Conservation (phyloP, 2,329 filamentous ascomycete genomes). For the Fusarium ramigenum region DNA sequence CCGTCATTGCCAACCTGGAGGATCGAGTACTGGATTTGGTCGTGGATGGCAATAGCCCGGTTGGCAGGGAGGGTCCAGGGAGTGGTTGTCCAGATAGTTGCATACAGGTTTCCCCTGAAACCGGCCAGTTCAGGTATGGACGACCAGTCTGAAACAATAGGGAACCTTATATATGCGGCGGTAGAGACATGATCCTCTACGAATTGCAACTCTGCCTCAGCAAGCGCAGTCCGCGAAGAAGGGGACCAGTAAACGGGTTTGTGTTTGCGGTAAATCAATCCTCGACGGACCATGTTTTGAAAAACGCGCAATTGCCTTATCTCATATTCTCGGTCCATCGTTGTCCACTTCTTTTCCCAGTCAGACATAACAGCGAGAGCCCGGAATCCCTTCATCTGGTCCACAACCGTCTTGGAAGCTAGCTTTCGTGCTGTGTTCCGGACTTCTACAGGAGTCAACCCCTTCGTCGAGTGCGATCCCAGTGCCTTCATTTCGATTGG, state of each 20-base stretch:
- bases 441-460: slow-evolving; percentile 65
- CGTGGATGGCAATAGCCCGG: slow-evolving; percentile 83
- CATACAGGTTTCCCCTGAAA: slow-evolving; percentile 66
- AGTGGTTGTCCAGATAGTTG: slow-evolving; percentile 98
- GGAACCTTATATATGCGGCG: slow-evolving; percentile 84
- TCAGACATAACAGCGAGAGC: slow-evolving; percentile 83
- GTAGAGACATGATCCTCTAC: slow-evolving; percentile 76
- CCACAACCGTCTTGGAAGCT: slow-evolving; percentile 72
- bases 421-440: slow-evolving; percentile 71
- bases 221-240: slow-evolving; percentile 79
- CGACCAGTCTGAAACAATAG: slow-evolving; percentile 60
- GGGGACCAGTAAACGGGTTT: slow-evolving; percentile 91
- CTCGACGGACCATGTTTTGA: slow-evolving; percentile 75
- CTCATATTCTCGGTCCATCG: slow-evolving; percentile 81
- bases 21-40: slow-evolving; percentile 77
- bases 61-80: slow-evolving; percentile 98
- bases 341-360: slow-evolving; percentile 80
- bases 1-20: slow-evolving; percentile 66
- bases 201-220: slow-evolving; percentile 87
- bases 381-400: slow-evolving; percentile 78
- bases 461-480: slow-evolving; percentile 59
- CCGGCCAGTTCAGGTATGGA: slow-evolving; percentile 48
- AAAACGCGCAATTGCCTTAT: slow-evolving; percentile 79
- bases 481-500: slow-evolving; percentile 97
- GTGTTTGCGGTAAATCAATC: slow-evolving; percentile 79